These are phyloP conservation scores for Sonneratia caseolaris DNA, from an alignment of 345 rosid genomes.

Conservation along the genomic window DNA sequence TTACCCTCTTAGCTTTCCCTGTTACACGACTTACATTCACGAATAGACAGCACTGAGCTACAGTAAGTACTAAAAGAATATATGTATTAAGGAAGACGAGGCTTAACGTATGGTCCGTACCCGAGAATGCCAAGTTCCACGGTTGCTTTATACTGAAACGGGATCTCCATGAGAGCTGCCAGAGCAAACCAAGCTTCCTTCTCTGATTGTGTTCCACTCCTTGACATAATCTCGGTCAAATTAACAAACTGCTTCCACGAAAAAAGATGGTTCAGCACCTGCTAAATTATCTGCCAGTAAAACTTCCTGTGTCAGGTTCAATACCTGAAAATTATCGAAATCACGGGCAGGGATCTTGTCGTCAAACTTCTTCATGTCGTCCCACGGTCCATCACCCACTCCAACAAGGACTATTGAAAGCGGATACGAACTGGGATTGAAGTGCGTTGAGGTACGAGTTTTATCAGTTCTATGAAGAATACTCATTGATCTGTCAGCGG, in stretches of 20 bases:
- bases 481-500: background rate
- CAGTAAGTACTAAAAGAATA: background rate
- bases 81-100: background rate
- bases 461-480: background rate
- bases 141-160: slow-evolving; percentile 66
- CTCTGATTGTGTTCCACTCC: slow-evolving; percentile 25
- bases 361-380: slow-evolving; percentile 32
- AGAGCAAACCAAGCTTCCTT: slow-evolving; percentile 89
- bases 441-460: background rate
- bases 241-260: slow-evolving; percentile 58
- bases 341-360: slow-evolving; percentile 33
- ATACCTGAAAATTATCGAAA: slow-evolving; percentile 36
- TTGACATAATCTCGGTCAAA: slow-evolving; percentile 62
- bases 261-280: background rate
- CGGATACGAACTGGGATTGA: slow-evolving; percentile 22
- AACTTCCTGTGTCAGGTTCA: background rate
- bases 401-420: slow-evolving; percentile 29
- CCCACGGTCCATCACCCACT: slow-evolving; percentile 45
- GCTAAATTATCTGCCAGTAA: background rate
- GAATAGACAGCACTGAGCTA: background rate
- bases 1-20: slow-evolving; percentile 38
- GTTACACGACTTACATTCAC: slow-evolving; percentile 27
- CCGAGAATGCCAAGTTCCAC: slow-evolving; percentile 50
- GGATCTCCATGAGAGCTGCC: slow-evolving; percentile 88
- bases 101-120: slow-evolving; percentile 21